A percentile compares a stretch with the other conserved stretches of the same genome.
phyloP scores from a whole-genome alignment of 495 filamentous ascomycete species.

The Hyaloscypha finlandica region DNA sequence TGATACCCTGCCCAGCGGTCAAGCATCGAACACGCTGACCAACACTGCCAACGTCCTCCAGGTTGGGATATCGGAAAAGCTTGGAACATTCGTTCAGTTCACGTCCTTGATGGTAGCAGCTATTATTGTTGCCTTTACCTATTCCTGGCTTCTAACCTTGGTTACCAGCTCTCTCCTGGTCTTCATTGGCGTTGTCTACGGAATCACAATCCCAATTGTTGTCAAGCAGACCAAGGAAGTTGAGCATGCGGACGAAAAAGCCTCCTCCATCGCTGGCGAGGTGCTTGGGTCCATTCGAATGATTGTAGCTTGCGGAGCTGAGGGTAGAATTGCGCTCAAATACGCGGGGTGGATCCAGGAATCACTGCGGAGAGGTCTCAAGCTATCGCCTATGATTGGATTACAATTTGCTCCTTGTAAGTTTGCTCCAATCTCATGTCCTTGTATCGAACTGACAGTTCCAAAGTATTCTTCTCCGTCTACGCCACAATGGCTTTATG shows the following conservation, averaged over 20 bases:
- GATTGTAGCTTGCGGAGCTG: conserved; percentile 64
- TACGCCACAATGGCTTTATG: conserved; percentile 35
- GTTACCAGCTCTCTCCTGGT: conserved; percentile 58
- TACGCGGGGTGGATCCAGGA: conserved; percentile 60
- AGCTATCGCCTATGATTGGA: conserved; percentile 33
- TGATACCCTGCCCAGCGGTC: conserved; percentile 54
- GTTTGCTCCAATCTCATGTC: neutral
- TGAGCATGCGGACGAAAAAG: conserved; percentile 59
- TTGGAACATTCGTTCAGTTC: conserved; percentile 54
- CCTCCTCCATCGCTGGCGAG: conserved; percentile 62
- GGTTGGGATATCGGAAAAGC: conserved; percentile 65
- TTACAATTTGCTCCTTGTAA: conserved; percentile 33
- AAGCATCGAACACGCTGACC: conserved; percentile 62
- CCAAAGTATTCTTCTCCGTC: conserved; percentile 38
- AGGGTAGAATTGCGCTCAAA: conserved; percentile 51
- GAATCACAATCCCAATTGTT: conserved; percentile 54
- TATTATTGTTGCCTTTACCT: conserved; percentile 55
- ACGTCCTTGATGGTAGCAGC: conserved; percentile 51
- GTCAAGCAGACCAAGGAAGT: conserved; percentile 57
- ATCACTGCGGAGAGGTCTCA: conserved; percentile 51
- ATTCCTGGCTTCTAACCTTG: conserved; percentile 56
- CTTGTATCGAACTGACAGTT: neutral
- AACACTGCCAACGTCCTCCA: conserved; percentile 65
- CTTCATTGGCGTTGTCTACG: conserved; percentile 58
- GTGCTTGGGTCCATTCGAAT: conserved; percentile 57